These are phyloP conservation scores for Irpex sp. DNA, from an alignment of 1,284 basidiomycete species.

Conservation along the genomic window DNA sequence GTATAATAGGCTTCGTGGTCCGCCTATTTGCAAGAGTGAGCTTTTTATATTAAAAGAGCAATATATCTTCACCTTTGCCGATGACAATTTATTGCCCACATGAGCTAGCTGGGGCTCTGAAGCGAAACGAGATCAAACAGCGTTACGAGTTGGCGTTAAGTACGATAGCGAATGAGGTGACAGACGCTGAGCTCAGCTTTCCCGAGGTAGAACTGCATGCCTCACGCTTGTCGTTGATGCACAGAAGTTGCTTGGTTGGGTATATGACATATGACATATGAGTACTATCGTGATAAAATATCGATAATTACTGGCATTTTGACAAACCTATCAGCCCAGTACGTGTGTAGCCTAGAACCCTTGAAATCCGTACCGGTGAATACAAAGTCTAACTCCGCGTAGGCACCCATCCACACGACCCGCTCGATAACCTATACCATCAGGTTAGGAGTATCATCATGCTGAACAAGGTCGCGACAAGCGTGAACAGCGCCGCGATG, in stretches of 20 bases:
- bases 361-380: neutral
- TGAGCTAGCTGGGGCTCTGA: neutral
- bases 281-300: neutral
- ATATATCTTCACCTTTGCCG: neutral
- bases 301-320: neutral
- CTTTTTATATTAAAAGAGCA: neutral
- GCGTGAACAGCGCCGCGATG: conserved; percentile 11
- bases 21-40: neutral
- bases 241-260: no score
- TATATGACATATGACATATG: no score
- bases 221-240: neutral
- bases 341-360: neutral
- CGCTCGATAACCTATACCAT: neutral
- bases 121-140: neutral
- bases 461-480: conserved; percentile 6
- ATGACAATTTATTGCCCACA: neutral
- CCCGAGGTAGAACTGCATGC: neutral
- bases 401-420: neutral
- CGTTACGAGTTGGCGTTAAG: neutral
- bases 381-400: neutral
- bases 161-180: neutral
- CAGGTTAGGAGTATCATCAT: neutral
- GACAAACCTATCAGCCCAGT: neutral
- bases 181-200: neutral
- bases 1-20: neutral